These are phyloP conservation scores for Candida suzukii DNA, from an alignment of 805 yeast genomes.

Conservation along the genomic window DNA sequence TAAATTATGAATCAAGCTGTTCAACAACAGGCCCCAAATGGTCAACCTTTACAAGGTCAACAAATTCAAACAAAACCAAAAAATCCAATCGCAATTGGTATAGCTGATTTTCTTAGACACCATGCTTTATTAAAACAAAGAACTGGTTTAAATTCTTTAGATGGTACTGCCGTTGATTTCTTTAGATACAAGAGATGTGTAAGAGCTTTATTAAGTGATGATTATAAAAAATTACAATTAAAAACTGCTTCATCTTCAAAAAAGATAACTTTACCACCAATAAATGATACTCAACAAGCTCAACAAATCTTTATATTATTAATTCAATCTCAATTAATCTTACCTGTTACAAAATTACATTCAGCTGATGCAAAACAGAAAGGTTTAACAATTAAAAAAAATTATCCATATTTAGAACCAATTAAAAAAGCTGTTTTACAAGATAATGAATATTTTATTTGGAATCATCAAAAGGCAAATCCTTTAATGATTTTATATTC, in stretches of 20 bases:
- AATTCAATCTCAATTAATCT: constrained; percentile 65
- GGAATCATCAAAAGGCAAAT: constrained; percentile 74
- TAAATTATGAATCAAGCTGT: background rate
- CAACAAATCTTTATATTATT: constrained; percentile 55
- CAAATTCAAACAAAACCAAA: constrained; percentile 12
- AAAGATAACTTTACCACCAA: constrained; percentile 25
- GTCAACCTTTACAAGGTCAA: constrained; percentile 8
- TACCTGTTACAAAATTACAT: constrained; percentile 71
- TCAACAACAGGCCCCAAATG: background rate
- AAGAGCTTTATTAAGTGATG: constrained; percentile 70
- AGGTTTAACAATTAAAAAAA: constrained; percentile 56
- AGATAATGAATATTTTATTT: constrained; percentile 69
- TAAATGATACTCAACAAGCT: constrained; percentile 49
- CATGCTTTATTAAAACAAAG: constrained; percentile 70
- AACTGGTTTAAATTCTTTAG: constrained; percentile 54
- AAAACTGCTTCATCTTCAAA: no score
- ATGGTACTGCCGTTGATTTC: constrained; percentile 68
- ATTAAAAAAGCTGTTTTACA: constrained; percentile 50
- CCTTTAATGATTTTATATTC: constrained; percentile 58
- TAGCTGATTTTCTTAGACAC: constrained; percentile 67
- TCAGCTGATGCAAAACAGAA: constrained; percentile 58
- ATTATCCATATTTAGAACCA: constrained; percentile 52
- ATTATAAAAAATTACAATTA: constrained; percentile 40
- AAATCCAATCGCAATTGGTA: constrained; percentile 53
- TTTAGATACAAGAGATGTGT: constrained; percentile 81